These are phyloP conservation scores for Moricandia arvensis DNA, from an alignment of 345 rosid genomes.

Conservation along the genomic window DNA sequence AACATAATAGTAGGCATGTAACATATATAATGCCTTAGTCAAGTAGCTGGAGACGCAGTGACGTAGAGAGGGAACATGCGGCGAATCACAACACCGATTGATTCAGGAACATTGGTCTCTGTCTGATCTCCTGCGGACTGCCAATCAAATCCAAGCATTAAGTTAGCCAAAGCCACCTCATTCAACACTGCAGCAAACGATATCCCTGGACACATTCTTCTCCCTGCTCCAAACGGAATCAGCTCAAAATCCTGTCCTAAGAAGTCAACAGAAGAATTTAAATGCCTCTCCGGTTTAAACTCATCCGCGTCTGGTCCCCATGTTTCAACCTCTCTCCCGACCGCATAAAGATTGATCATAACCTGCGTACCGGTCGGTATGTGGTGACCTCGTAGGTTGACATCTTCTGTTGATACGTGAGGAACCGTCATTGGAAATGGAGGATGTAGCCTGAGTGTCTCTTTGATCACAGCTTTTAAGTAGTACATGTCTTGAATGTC, in stretches of 20 bases:
- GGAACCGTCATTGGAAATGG: constrained; percentile 45
- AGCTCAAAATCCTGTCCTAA: constrained; percentile 40
- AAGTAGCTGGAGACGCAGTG: constrained; percentile 20
- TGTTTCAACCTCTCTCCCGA: constrained; percentile 30
- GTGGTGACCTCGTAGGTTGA: constrained; percentile 31
- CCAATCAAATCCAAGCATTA: constrained; percentile 39
- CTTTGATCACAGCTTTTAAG: constrained; percentile 45
- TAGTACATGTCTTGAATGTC: constrained; percentile 35
- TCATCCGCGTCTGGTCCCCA: constrained; percentile 41
- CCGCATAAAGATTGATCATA: constrained; percentile 41
- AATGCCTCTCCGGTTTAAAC: constrained; percentile 42
- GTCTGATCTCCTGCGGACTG: not conserved
- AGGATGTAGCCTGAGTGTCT: constrained; percentile 46
- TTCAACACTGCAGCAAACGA: constrained; percentile 28
- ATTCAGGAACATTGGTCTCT: constrained; percentile 13
- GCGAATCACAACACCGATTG: constrained; percentile 22
- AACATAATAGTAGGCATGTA: constrained; percentile 4
- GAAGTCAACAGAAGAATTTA: constrained; percentile 25
- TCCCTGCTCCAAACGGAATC: constrained; percentile 42
- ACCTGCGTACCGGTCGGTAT: constrained; percentile 33
- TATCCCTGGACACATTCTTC: constrained; percentile 38
- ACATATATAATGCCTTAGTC: not conserved
- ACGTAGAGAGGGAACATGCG: constrained; percentile 30
- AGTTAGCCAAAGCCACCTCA: constrained; percentile 37
- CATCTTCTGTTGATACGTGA: constrained; percentile 27